Base-by-base conservation (phyloP, 1,284 basidiomycete genomes). In the Austropuccinia psidii region DNA sequence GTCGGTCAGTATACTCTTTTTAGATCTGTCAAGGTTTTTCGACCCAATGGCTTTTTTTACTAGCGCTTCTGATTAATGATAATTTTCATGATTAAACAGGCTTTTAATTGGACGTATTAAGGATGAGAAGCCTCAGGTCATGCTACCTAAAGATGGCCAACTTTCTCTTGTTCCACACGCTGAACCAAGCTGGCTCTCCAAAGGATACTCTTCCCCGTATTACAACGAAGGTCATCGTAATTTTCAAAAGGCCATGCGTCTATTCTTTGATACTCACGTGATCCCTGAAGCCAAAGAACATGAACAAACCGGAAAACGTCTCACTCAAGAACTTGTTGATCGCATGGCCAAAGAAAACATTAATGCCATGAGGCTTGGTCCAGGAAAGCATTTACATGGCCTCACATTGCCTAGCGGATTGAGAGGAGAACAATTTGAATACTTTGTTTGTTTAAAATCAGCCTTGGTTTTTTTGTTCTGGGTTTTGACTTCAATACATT, bases 361-460 rank as follows among this genome's bases (percentile, higher is more conserved):
- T 72, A 88, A 91, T 79, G 89, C 91, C 3, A 96, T 96, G 93
- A 87, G 92, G 61, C 83, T 97, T 81, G 94, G 94, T 21, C 86
- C 86, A 4, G 85, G 84, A 21, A 84, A 85, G 78, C 93, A 96
- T 79, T 83, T 98, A 41, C 84, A 90, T 78, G 93, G 93, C 3
- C 85, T 87, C 33, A 86, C 85, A 33, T 84, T 97, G 17, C 89
- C 93, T 85, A 86, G 87, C 75, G 94, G 90, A 5, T 80, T 89
- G 35, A 89, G 87, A 78, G 90, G 91, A 8, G 93, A 96, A 81
- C 87, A 95, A 78, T 89, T 93, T 85, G 79, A 90, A 88, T 82
- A 89, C 87, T 81, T 91, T 78, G 81, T 81, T 24, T 60, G 27
- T 24, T 21, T 17, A 49, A 49, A 37, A 58, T n/a, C 24, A 52